A percentile compares a stretch with the other conserved stretches of the same genome.
Evolutionary conservation across 306 rosid species (phyloP).

Genomic region (Luffa aegyptiaca): DNA sequence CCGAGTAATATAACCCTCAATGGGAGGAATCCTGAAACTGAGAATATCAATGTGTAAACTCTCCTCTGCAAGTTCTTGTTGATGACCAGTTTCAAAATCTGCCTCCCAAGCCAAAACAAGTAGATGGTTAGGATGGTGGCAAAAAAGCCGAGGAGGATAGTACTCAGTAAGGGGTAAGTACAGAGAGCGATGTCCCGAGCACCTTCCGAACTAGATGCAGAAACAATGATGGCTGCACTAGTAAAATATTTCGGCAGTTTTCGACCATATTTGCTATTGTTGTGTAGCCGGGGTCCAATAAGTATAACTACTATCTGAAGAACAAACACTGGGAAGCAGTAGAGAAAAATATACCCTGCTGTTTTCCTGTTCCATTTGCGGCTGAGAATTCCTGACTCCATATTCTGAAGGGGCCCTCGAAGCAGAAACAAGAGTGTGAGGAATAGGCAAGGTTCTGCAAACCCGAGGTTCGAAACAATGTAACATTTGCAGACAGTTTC

Average conservation of each 20-base stretch:
- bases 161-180: constrained; percentile 90
- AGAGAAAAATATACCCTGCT: constrained; percentile 61
- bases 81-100: constrained; percentile 88
- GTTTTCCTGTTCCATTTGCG: constrained; percentile 70
- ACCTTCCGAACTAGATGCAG: constrained; percentile 20
- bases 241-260: constrained; percentile 61
- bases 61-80: constrained; percentile 94
- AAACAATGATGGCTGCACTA: constrained; percentile 22
- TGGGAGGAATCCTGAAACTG: constrained; percentile 86
- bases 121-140: constrained; percentile 69
- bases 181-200: constrained; percentile 48
- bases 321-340: constrained; percentile 67
- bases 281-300: constrained; percentile 50
- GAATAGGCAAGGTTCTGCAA: constrained; percentile 97
- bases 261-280: constrained; percentile 23
- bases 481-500: constrained; percentile 84
- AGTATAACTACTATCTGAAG: constrained; percentile 73
- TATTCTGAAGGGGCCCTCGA: constrained; percentile 72
- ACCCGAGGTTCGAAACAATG: constrained; percentile 87
- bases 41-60: constrained; percentile 71
- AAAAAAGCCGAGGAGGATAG: constrained; percentile 71
- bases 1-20: constrained; percentile 91
- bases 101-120: constrained; percentile 93
- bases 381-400: constrained; percentile 77
- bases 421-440: constrained; percentile 86